Evolutionary conservation across 176 grass and related monocot genomes (phyloP).

Genomic region (Aegilops tauschii): DNA sequence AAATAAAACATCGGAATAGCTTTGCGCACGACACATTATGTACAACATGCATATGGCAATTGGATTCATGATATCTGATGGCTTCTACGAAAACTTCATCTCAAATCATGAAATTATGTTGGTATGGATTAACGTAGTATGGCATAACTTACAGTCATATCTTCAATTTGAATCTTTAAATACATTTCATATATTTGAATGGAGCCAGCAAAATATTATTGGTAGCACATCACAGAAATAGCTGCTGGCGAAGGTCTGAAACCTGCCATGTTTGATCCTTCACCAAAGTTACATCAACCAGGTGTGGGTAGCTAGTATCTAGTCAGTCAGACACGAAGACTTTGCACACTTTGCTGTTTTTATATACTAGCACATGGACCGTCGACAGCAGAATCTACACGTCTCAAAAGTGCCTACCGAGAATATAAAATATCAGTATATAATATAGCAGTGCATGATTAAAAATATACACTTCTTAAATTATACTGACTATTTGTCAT

Average conservation of each 20-base stretch:
- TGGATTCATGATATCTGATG: background rate
- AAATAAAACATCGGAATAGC: background rate
- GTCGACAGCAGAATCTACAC: background rate
- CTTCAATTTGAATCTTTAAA: background rate
- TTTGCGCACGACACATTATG: too few relatives aligned
- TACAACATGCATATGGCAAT: too few relatives aligned
- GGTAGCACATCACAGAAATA: background rate
- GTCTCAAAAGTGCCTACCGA: background rate
- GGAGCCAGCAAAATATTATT: too few relatives aligned
- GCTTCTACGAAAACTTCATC: background rate
- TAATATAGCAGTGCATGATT: background rate
- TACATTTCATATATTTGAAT: too few relatives aligned
- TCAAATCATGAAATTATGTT: too few relatives aligned
- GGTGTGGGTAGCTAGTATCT: background rate
- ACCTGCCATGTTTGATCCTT: background rate
- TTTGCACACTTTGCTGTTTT: background rate
- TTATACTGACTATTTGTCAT: background rate
- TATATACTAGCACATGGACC: background rate
- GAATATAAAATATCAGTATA: background rate
- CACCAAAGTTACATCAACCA: background rate
- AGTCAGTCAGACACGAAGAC: background rate
- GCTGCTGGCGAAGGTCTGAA: background rate
- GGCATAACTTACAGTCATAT: background rate
- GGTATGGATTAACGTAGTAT: background rate
- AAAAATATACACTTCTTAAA: background rate